Evolutionary conservation across 1,284 basidiomycete species (phyloP).

Genomic region (Trichosporon ovoides): DNA sequence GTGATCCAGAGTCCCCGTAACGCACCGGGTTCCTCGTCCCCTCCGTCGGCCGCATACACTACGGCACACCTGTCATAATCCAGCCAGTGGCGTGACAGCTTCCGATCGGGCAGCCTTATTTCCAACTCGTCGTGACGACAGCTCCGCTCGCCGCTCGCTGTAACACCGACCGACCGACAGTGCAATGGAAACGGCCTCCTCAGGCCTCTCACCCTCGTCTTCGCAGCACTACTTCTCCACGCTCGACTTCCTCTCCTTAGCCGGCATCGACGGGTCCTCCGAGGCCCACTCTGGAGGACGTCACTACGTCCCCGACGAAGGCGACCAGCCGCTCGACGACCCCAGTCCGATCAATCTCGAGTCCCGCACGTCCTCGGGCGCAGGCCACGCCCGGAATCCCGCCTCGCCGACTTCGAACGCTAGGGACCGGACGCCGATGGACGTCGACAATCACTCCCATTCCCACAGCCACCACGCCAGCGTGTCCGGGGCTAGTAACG

Average conservation of each 20-base stretch:
- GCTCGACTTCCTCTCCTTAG: constrained; percentile 22
- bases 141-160: too few species aligned
- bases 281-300: constrained; percentile 7
- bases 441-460: constrained; percentile 10
- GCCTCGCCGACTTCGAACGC: background rate
- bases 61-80: too few species aligned
- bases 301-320: constrained; percentile 2
- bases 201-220: background rate
- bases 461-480: background rate
- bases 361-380: constrained; percentile 7
- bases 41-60: too few species aligned
- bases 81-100: too few species aligned
- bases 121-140: too few species aligned
- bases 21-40: too few species aligned
- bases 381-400: constrained; percentile 7
- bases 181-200: constrained; percentile 1
- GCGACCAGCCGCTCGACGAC: constrained; percentile 19
- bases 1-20: too few species aligned
- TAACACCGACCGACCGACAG: background rate
- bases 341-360: constrained; percentile 21
- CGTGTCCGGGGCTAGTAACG: too few species aligned
- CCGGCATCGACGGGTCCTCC: constrained; percentile 15
- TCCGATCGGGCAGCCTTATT: too few species aligned
- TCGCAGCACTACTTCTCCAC: constrained; percentile 12
- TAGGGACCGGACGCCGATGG: constrained; percentile 2